phyloP scores from a whole-genome alignment of 352 stramenopile species.

The Phytopythium boreale region DNA sequence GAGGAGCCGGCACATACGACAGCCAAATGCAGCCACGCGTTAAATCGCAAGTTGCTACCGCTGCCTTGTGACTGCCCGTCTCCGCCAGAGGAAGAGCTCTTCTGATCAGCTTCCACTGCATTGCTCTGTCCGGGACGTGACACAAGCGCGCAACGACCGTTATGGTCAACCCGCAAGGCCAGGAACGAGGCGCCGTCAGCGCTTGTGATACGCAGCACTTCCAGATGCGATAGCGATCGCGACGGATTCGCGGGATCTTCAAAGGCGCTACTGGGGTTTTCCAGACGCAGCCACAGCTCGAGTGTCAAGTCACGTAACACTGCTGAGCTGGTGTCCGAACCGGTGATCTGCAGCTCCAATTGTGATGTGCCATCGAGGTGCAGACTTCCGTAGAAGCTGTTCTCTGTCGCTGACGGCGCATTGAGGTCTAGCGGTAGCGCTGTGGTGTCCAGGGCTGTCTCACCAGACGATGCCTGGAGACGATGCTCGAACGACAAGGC shows the following conservation, averaged over 20 bases:
- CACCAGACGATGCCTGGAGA: neutral
- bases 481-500: conserved; percentile 31
- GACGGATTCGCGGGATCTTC: neutral
- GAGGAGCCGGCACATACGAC: conserved; percentile 41
- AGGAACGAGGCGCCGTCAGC: conserved; percentile 4
- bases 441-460: neutral
- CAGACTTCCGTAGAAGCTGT: conserved; percentile 34
- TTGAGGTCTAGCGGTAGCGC: neutral
- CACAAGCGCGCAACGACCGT: conserved; percentile 12
- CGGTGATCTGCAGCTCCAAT: conserved; percentile 18
- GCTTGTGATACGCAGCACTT: conserved; percentile 24
- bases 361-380: conserved; percentile 8
- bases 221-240: conserved; percentile 1
- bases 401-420: conserved; percentile 21
- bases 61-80: neutral
- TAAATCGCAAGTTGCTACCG: neutral
- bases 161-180: conserved; percentile 16
- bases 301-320: conserved; percentile 41
- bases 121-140: neutral
- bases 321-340: conserved; percentile 14
- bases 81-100: neutral
- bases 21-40: conserved; percentile 52
- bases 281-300: conserved; percentile 52
- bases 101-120: neutral
- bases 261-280: neutral